Base-by-base conservation (phyloP, 495 filamentous ascomycete genomes). In the Neohortaea acidophila region DNA sequence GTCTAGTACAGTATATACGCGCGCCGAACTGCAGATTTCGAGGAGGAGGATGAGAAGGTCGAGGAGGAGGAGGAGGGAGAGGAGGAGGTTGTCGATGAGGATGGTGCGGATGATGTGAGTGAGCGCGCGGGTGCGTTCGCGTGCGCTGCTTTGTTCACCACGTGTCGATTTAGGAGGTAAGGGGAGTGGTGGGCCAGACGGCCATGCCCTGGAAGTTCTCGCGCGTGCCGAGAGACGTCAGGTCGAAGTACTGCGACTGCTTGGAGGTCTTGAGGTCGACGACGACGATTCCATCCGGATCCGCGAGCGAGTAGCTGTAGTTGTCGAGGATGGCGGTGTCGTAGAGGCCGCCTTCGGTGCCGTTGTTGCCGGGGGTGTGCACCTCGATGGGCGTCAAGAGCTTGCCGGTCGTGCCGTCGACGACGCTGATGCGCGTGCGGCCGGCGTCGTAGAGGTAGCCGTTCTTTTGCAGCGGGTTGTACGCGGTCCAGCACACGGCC, bases 371-470 rank as follows among this genome's bases (percentile, higher is more conserved):
- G n/a, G n/a, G n/a, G n/a, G n/a, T n/a, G n/a, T n/a, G n/a, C n/a
- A n/a, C n/a, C n/a, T n/a, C n/a, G n/a, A n/a, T n/a, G n/a, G n/a
- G n/a, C n/a, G n/a, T n/a, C n/a, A n/a, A n/a, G n/a, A n/a, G 4
- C 6, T 7, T 4, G 4, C 13, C 18, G 14, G 30, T 27, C 4
- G 3, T 18, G 7, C 41, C n/a, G 17, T 44, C 23, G 27, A 44
- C 12, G 8, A 13, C 25, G 17, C 31, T 29, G 2, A 40, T 21
- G 4, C n/a, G 3, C n/a, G 36, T 20, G n/a, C 15, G 41, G 3
- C 36, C 41, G 13, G 41, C 41, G 25, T 44, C 41, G 14, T 40
- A 7, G 20, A 12, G 24, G 26, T 44, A 44, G 3, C 12, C 36
- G 13, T 34, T 30, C 11, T 39, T 17, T 9, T 27, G 19, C 2